Evolutionary conservation across 2,329 filamentous ascomycete genomes (phyloP), one percentile per base, ranked within the genome.

Genomic region (Claviceps monticola): DNA sequence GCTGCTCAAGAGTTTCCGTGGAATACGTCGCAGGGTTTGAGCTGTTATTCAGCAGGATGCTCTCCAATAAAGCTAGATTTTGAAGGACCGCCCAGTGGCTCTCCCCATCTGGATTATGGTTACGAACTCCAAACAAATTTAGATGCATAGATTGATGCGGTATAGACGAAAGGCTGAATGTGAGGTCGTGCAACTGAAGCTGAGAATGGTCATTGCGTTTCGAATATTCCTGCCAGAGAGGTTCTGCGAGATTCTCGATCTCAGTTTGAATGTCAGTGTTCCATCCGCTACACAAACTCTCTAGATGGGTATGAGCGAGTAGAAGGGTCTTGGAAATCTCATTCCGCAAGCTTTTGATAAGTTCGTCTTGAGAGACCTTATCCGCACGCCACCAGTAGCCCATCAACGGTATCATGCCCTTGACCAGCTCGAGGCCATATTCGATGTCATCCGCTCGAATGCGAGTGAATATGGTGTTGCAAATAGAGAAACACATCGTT

Each of bases 311-410:
- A 56, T 80, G 75, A 36, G 82, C 72, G n/a, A 79, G 71, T 55
- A 86, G 80, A 29, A 95, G 70, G 1, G 80, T 80, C 57, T 82
- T 82, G 37, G 94, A 72, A 64, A 95, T 84, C 64, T 89, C 88
- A 56, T 91, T 86, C 58, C 84, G 82, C 48, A 93, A 66, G 1
- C 73, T 74, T 55, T 76, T 80, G 56, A 80, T 74, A 59, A 79
- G 74, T 59, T 79, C 75, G 56, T 81, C 75, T 58, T 81, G 74
- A 14, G 77, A 75, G 26, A 76, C 67, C 46, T 79, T 77, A 58
- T 85, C 86, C n/a, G 78, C 76, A 56, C 82, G 74, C 90, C 91
- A 98, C 69, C 88, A 80, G 48, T 79, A 76, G 51, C 78, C 79
- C 56, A 95, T 80, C 45, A 90, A 66, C 1, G 87, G 84, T 23